These are phyloP conservation scores for Toxoplasma gondii DNA, from an alignment of 169 alveolate species.

Conservation along the genomic window DNA sequence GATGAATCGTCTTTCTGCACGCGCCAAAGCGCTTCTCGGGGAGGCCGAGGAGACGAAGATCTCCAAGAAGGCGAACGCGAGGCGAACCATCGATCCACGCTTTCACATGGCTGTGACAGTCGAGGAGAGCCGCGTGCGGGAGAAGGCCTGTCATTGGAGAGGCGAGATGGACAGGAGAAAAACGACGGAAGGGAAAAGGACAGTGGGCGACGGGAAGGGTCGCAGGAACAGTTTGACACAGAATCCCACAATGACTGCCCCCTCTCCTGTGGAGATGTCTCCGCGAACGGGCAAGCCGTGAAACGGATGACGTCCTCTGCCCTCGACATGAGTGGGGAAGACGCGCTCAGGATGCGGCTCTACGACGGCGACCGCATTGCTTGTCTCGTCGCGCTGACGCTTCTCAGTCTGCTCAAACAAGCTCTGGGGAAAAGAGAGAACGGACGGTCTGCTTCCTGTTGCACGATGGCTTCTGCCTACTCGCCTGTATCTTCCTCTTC, in stretches of 20 bases:
- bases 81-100: too few relatives aligned
- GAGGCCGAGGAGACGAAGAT: too few relatives aligned
- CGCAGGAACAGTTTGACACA: background rate
- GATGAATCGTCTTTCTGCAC: background rate
- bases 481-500: background rate
- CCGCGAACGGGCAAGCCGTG: background rate
- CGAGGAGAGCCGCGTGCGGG: background rate
- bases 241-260: background rate
- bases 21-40: too few relatives aligned
- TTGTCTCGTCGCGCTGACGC: conserved; percentile 50
- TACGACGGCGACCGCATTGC: conserved; percentile 78
- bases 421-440: conserved; percentile 23
- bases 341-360: conserved; percentile 16
- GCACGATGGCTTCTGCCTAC: background rate
- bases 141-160: background rate
- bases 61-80: too few relatives aligned
- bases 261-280: background rate
- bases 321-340: background rate
- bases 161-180: background rate
- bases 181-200: background rate
- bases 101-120: too few relatives aligned
- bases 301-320: background rate
- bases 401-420: conserved; percentile 7
- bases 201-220: background rate
- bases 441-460: background rate